phyloP scores from a whole-genome alignment of 1,139 yeast genomes.

The Candida glucosophila region DNA sequence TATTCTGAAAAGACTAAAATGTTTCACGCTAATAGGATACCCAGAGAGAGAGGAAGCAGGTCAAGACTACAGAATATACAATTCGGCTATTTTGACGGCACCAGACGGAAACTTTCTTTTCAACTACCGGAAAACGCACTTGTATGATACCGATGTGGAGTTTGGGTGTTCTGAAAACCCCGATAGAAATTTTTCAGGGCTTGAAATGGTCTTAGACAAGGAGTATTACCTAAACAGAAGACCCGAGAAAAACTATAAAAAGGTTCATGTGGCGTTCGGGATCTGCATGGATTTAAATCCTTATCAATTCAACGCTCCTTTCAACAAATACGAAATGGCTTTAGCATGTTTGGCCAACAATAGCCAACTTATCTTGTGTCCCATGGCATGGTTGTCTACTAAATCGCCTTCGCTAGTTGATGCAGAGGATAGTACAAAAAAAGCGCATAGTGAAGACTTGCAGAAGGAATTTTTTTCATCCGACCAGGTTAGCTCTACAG shows the following conservation, averaged over 20 bases:
- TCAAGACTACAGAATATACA: slow-evolving; percentile 37
- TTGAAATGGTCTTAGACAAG: slow-evolving; percentile 28
- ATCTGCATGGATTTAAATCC: slow-evolving; percentile 97
- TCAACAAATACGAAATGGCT: slow-evolving; percentile 66
- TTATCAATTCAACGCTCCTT: slow-evolving; percentile 74
- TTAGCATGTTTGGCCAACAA: slow-evolving; percentile 38
- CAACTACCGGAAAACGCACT: slow-evolving; percentile 70
- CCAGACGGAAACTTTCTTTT: slow-evolving; percentile 51
- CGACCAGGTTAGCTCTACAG: slow-evolving; percentile 1
- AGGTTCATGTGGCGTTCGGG: slow-evolving; percentile 50
- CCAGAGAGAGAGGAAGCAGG: slow-evolving; percentile 42
- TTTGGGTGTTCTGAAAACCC: slow-evolving; percentile 81
- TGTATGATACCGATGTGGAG: slow-evolving; percentile 69
- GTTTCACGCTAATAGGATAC: slow-evolving; percentile 75
- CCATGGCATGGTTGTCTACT: slow-evolving; percentile 83
- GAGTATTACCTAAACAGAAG: slow-evolving; percentile 10
- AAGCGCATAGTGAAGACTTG: slow-evolving; percentile 2
- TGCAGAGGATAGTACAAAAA: slow-evolving; percentile 6
- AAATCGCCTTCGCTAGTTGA: slow-evolving; percentile 32
- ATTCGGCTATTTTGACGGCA: slow-evolving; percentile 61
- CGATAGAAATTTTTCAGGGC: slow-evolving; percentile 34
- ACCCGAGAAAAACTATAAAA: slow-evolving; percentile 4
- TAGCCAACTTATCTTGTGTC: slow-evolving; percentile 56
- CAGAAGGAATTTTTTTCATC: too few species aligned
- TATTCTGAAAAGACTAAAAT: slow-evolving; percentile 40